Evolutionary conservation across 2,329 filamentous ascomycete species (phyloP).

Genomic region (Thermochaetoides dissita): DNA sequence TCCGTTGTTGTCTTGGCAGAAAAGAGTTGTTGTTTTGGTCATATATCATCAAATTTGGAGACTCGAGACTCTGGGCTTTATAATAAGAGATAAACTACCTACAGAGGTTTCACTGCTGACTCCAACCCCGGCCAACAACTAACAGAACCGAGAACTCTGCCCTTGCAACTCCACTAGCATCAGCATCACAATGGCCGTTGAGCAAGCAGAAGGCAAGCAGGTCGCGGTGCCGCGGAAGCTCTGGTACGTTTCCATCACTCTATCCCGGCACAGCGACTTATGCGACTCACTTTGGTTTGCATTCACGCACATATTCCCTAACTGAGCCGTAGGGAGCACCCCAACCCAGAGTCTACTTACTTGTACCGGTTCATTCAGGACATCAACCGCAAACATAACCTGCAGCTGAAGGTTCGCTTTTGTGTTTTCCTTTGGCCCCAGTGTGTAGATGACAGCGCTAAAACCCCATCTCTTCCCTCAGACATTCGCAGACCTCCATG

Average conservation of each 20-base stretch:
- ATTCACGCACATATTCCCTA: background rate
- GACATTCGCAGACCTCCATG: slow-evolving; percentile 56
- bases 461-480: slow-evolving; percentile 17
- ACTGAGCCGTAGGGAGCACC: slow-evolving; percentile 35
- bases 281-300: background rate
- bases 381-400: slow-evolving; percentile 42
- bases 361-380: slow-evolving; percentile 56
- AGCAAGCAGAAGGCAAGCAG: background rate
- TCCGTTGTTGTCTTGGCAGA: too few relatives aligned
- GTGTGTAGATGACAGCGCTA: too few relatives aligned
- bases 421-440: too few relatives aligned
- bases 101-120: too few relatives aligned
- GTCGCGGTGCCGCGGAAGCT: slow-evolving; percentile 41
- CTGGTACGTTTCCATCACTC: slow-evolving; percentile 24
- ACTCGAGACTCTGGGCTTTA: too few relatives aligned
- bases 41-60: too few relatives aligned
- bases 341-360: slow-evolving; percentile 43
- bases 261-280: background rate
- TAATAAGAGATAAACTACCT: too few relatives aligned
- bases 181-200: slow-evolving; percentile 2
- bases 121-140: too few relatives aligned
- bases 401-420: slow-evolving; percentile 40
- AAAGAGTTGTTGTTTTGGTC: too few relatives aligned
- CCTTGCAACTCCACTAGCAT: background rate
- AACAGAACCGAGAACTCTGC: background rate